Evolutionary conservation across 2,329 filamentous ascomycete species (phyloP), one percentile per base, ranked within the genome.

Genomic region (Epichloe gansuensis): DNA sequence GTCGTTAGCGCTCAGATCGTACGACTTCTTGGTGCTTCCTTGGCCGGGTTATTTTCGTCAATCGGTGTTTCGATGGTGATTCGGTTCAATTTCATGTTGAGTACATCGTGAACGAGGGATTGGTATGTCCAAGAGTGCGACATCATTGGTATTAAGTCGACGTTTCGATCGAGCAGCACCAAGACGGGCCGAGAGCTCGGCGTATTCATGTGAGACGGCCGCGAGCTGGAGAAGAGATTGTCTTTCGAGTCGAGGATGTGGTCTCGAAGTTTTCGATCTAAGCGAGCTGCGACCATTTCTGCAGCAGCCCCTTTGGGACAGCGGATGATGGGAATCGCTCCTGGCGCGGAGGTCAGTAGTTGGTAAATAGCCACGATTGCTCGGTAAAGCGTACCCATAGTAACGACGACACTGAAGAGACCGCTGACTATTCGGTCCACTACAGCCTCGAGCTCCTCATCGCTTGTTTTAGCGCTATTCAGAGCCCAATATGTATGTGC

Each of bases 181-280:
- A 98, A 80, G 0, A 97, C 89, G 0, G 94, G 93, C 48, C 94
- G 77, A 25, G 88, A 87, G 8, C 83, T 80, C 2, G 85, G 79
- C 0, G 86, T 84, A 15, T 79, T 77, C 1, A 77, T 68, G 6
- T 76, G 70, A 7, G 75, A 71, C 2, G 82, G 75, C 55, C 86
- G 77, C 50, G 83, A 76, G 54, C 69, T 72, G 42, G 90, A 94
- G 68, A 98, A 98, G 4, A 98, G 79, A 63, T 96, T 97, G 65
- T 96, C 91, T 72, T 96, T 97, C 12, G 91, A 95, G 69, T 97
- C 97, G 57, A 98, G 78, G 51, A 97, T 88, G 66, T 98, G 93
- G 63, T 98, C 93, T 62, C 93, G 84, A 23, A 98, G 80, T 68
- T 97, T 98, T 55, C 93, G 84, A 66, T 98, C 93, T 25, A 98